phyloP scores from a whole-genome alignment of 441 rosid species.

The Raphanus hybrid region DNA sequence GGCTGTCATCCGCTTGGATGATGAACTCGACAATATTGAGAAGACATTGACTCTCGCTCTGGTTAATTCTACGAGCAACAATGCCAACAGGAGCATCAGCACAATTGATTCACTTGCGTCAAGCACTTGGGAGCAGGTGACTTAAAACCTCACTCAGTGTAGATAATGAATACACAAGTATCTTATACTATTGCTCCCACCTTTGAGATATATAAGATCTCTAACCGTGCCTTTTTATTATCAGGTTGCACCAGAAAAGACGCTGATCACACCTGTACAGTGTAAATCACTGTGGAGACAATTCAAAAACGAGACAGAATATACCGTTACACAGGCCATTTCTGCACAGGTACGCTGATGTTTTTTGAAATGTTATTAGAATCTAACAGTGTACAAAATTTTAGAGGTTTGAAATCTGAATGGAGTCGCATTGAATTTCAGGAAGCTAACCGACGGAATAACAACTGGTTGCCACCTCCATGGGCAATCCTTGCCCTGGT shows the following conservation, averaged over 20 bases:
- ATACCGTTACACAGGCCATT: constrained; percentile 90
- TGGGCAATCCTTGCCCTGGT: constrained; percentile 94
- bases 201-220: not conserved
- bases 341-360: constrained; percentile 84
- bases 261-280: constrained; percentile 94
- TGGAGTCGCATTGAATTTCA: constrained; percentile 44
- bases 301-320: constrained; percentile 92
- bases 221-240: constrained; percentile 16
- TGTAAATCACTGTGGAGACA: constrained; percentile 99
- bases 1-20: constrained; percentile 86
- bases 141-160: constrained; percentile 13
- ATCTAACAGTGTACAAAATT: not conserved
- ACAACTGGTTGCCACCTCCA: constrained; percentile 99
- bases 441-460: constrained; percentile 92
- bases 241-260: constrained; percentile 79
- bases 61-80: constrained; percentile 51
- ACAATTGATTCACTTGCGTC: constrained; percentile 85
- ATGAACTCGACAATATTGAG: constrained; percentile 75
- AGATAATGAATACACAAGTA: not conserved
- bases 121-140: constrained; percentile 94
- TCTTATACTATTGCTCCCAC: not conserved
- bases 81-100: constrained; percentile 59
- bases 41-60: constrained; percentile 62
- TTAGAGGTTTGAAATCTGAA: constrained; percentile 18
- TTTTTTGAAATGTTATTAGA: not conserved